Evolutionary conservation across 2,329 filamentous ascomycete genomes (phyloP), one percentile per base, ranked within the genome.

Genomic region (Lachnellula arida): DNA sequence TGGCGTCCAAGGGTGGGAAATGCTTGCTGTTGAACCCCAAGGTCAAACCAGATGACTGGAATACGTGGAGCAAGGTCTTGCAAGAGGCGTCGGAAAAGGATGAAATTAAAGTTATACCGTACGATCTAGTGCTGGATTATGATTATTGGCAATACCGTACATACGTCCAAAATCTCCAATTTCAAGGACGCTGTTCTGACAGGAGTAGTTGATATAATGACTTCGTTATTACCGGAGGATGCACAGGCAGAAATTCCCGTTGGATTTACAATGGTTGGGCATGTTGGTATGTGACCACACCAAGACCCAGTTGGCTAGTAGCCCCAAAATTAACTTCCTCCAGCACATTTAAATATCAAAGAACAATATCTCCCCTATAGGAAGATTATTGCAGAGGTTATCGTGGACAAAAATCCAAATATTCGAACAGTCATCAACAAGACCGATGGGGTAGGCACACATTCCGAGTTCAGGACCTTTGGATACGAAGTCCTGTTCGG

Each of bases 391-490:
- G 94, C 88, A 0, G 78, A 93, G 66, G 86, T 97, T 2, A 76
- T 99, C 19, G 75, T 91, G 51, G 94, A 97, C 76, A 99, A 99
- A 75, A 96, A 96, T 73, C 81, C 85, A 9, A 76, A 75, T 46
- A 83, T 97, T 58, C 81, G 78, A 57, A 99, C 94, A 0, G 92
- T 99, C 63, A 97, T 99, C 75, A 97, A 97, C 79, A 99, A 99
- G 74, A 81, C 87, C 44, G 88, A 96, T 72, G 86, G 90, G 59
- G 93, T 99, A 8, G 94, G 94, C 56, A 81, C 83, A 22, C 86
- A 89, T 65, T 94, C 86, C 64, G 85, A 91, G 70, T 99, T 89
- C 74, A 85, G 94, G 51, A 97, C 94, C 0, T 97, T 99, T 73
- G 81, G 81, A 34, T 97, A 96, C 75, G 94, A 99, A 74, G 81